These are phyloP conservation scores for Penicillium soppii DNA, from an alignment of 495 filamentous ascomycete species.

Conservation along the genomic window DNA sequence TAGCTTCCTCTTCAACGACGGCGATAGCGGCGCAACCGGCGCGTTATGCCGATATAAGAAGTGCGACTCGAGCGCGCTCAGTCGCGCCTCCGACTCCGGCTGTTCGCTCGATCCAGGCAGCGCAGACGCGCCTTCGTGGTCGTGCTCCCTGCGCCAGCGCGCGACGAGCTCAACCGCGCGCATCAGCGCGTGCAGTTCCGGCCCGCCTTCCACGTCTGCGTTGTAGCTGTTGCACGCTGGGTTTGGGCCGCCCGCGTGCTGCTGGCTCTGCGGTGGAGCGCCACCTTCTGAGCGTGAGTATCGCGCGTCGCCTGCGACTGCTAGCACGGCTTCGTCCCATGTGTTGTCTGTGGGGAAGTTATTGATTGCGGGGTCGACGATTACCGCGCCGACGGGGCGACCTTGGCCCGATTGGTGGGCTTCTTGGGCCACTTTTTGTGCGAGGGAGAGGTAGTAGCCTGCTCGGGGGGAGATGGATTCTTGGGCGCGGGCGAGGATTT, in stretches of 20 bases:
- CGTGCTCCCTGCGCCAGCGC: slow-evolving; percentile 52
- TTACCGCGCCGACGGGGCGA: slow-evolving; percentile 74
- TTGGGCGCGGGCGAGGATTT: slow-evolving; percentile 56
- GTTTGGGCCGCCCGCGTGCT: slow-evolving; percentile 26
- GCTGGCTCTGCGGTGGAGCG: slow-evolving; percentile 25
- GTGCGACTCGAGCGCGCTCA: slow-evolving; percentile 37
- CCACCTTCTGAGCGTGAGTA: slow-evolving; percentile 53
- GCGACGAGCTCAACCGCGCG: slow-evolving; percentile 87
- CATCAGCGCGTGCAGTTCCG: slow-evolving; percentile 79
- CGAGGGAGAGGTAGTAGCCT: slow-evolving; percentile 66
- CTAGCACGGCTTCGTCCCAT: slow-evolving; percentile 54
- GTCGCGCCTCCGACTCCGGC: neutral
- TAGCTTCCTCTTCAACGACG: slow-evolving; percentile 23
- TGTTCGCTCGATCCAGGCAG: neutral
- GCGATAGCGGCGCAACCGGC: neutral
- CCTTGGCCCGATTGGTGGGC: slow-evolving; percentile 57
- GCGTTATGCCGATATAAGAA: slow-evolving; percentile 27
- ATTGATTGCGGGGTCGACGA: slow-evolving; percentile 60
- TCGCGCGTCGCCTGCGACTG: slow-evolving; percentile 76
- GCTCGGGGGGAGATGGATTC: slow-evolving; percentile 56
- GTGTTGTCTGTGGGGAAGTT: neutral
- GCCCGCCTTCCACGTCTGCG: slow-evolving; percentile 56
- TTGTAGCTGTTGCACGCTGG: slow-evolving; percentile 29
- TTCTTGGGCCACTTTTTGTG: slow-evolving; percentile 60
- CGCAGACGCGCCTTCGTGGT: neutral